Evolutionary conservation across 805 yeast species (phyloP).

Genomic region (Myxozyma neotropica): DNA sequence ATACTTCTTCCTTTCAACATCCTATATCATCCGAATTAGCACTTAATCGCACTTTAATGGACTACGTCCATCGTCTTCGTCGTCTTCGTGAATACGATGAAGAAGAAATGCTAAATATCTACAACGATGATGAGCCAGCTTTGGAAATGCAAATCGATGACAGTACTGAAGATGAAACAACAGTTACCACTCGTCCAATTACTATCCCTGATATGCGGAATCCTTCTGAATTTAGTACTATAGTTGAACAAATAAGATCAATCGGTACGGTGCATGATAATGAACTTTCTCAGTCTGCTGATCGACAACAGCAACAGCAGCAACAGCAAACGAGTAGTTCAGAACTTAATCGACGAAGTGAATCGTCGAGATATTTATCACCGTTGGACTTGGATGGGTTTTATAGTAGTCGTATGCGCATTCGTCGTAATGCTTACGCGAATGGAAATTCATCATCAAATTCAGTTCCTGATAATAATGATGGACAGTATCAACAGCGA

Average conservation of each 20-base stretch:
- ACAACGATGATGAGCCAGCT: background rate
- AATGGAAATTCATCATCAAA: background rate
- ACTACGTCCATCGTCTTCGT: slow-evolving; percentile 33
- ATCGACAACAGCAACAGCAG: background rate
- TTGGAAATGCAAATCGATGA: background rate
- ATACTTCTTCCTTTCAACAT: background rate
- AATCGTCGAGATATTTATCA: slow-evolving; percentile 11
- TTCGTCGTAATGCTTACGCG: slow-evolving; percentile 21
- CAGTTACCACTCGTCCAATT: background rate
- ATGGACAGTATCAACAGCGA: background rate
- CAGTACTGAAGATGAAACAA: background rate
- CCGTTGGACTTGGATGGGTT: slow-evolving; percentile 30
- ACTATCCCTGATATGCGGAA: slow-evolving; percentile 2
- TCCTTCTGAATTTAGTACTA: slow-evolving; percentile 12
- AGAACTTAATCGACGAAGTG: background rate
- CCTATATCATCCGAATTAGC: slow-evolving; percentile 18
- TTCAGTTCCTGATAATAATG: background rate
- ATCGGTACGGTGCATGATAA: slow-evolving; percentile 23
- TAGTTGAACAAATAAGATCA: slow-evolving; percentile 25
- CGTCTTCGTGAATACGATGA: slow-evolving; percentile 35
- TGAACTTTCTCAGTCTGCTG: background rate
- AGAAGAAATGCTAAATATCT: background rate
- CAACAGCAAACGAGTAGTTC: background rate
- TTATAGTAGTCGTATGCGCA: slow-evolving; percentile 19
- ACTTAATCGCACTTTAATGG: slow-evolving; percentile 22